phyloP scores from a whole-genome alignment of 2,329 filamentous ascomycete genomes.

The Ascochyta viciae-villosae region DNA sequence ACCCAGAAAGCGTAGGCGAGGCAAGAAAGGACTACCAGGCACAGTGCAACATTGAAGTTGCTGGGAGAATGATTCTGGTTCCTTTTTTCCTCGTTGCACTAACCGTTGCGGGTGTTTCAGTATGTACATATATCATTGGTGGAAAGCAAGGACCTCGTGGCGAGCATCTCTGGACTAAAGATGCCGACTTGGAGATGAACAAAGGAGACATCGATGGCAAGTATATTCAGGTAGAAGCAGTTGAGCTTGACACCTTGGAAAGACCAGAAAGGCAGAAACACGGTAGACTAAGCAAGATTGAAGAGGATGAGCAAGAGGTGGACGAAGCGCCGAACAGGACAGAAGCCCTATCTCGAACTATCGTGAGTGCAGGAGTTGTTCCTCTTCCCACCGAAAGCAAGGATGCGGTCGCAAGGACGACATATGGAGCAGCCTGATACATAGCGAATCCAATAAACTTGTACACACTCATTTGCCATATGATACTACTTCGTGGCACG shows the following conservation, averaged over 20 bases:
- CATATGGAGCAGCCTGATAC: background rate
- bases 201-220: constrained; percentile 31
- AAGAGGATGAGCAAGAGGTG: constrained; percentile 9
- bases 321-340: background rate
- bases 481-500: background rate
- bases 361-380: background rate
- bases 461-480: background rate
- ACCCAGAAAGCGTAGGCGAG: constrained; percentile 28
- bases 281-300: constrained; percentile 15
- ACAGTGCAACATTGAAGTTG: constrained; percentile 41
- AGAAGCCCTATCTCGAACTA: too few species aligned
- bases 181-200: constrained; percentile 38
- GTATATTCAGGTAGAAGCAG: constrained; percentile 6
- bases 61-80: constrained; percentile 39
- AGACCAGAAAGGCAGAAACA: constrained; percentile 4
- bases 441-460: background rate
- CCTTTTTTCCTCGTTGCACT: constrained; percentile 37
- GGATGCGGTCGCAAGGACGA: background rate
- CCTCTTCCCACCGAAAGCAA: background rate
- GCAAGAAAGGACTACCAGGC: constrained; percentile 37
- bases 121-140: constrained; percentile 36
- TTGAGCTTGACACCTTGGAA: constrained; percentile 10
- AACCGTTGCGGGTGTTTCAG: constrained; percentile 24
- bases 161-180: constrained; percentile 37
- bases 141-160: constrained; percentile 26